These are phyloP conservation scores for Xylaria sp. DNA, from an alignment of 2,329 filamentous ascomycete genomes.

Conservation along the genomic window DNA sequence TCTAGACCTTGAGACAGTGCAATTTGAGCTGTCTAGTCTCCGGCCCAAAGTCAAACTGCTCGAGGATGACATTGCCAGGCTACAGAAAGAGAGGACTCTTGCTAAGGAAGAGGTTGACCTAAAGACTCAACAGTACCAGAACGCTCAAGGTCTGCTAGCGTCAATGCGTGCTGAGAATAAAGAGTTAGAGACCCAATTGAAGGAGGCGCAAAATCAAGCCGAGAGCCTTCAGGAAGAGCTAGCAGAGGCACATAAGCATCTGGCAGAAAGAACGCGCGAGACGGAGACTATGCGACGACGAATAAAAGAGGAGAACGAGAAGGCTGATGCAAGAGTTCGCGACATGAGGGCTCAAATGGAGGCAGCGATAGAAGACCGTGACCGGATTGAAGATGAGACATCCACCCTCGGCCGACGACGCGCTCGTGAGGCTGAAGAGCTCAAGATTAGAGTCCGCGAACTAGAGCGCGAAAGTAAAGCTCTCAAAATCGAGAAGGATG, in stretches of 20 bases:
- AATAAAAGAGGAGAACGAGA: slow-evolving; percentile 84
- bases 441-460: slow-evolving; percentile 81
- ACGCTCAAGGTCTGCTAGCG: slow-evolving; percentile 83
- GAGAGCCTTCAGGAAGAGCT: slow-evolving; percentile 94
- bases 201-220: slow-evolving; percentile 82
- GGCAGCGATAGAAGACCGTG: slow-evolving; percentile 89
- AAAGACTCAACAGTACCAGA: slow-evolving; percentile 85
- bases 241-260: slow-evolving; percentile 83
- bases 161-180: slow-evolving; percentile 94
- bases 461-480: slow-evolving; percentile 80
- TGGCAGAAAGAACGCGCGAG: slow-evolving; percentile 89
- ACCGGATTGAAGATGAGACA: slow-evolving; percentile 90
- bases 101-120: slow-evolving; percentile 84
- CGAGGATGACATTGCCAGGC: slow-evolving; percentile 76
- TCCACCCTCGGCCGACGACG: slow-evolving; percentile 79
- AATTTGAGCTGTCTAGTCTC: slow-evolving; percentile 77
- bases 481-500: slow-evolving; percentile 78
- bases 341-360: slow-evolving; percentile 93
- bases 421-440: slow-evolving; percentile 85
- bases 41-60: slow-evolving; percentile 71
- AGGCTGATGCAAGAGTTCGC: slow-evolving; percentile 81
- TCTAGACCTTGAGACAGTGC: slow-evolving; percentile 74
- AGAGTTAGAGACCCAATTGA: slow-evolving; percentile 90
- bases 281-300: slow-evolving; percentile 94
- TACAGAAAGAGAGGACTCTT: slow-evolving; percentile 73